Percentiles rank a stretch among this genome's conserved stretches.
These are phyloP conservation scores for Candida xiaguanensis DNA, from an alignment of 805 yeast species.

Conservation along the genomic window DNA sequence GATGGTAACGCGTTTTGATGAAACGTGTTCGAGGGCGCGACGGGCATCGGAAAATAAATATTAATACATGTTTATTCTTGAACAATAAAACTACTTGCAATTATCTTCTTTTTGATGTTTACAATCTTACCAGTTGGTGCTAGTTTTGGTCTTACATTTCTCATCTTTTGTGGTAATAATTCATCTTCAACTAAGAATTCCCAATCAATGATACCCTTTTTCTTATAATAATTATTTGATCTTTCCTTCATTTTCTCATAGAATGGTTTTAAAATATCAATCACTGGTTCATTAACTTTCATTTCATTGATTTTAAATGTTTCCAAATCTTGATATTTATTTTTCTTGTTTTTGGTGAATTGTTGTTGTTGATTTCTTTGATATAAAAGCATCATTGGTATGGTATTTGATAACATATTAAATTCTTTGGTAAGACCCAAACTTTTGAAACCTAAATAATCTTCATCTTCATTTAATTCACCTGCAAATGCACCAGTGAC, in stretches of 20 bases:
- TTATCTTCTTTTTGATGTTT: conserved; percentile 59
- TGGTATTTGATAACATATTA: conserved; percentile 75
- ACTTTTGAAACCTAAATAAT: conserved; percentile 95
- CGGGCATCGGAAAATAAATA: background rate
- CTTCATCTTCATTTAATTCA: conserved; percentile 96
- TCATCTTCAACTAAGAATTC: conserved; percentile 70
- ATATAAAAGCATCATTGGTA: conserved; percentile 86
- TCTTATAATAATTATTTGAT: conserved; percentile 41
- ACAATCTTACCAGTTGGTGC: conserved; percentile 90
- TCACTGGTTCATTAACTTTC: conserved; percentile 46
- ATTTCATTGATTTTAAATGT: conserved; percentile 51
- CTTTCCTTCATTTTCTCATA: conserved; percentile 37
- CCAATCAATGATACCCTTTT: conserved; percentile 32
- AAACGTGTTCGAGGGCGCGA: background rate
- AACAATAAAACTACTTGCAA: conserved; percentile 48
- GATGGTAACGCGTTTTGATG: background rate
- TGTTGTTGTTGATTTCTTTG: conserved; percentile 64
- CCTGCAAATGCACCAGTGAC: conserved; percentile 91
- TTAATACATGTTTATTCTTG: background rate
- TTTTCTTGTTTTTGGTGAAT: conserved; percentile 43
- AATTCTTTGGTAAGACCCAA: conserved; percentile 91
- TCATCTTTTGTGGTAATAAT: conserved; percentile 73
- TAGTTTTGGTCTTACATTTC: conserved; percentile 70
- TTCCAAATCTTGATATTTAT: conserved; percentile 61
- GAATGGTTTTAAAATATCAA: conserved; percentile 58